Evolutionary conservation across 1,284 basidiomycete species (phyloP).

Genomic region (Ustilago tritici): DNA sequence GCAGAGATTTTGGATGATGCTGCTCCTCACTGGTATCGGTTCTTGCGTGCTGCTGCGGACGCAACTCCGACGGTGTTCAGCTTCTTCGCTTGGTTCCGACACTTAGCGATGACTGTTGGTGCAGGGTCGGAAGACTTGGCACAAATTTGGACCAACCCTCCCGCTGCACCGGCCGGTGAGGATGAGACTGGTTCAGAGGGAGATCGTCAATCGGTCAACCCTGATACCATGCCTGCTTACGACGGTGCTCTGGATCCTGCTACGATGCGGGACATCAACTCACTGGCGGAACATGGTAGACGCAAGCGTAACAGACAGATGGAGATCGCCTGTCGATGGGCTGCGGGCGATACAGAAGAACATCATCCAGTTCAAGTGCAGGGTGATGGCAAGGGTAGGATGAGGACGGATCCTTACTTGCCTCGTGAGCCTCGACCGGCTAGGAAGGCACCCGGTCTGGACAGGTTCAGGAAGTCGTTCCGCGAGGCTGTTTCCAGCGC

Average conservation of each 20-base stretch:
- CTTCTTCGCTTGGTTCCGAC: conserved; percentile 66
- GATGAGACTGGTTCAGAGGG: conserved; percentile 29
- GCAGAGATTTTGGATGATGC: conserved; percentile 64
- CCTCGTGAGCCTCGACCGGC: conserved; percentile 57
- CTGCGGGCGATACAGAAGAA: conserved; percentile 64
- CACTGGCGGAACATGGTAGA: conserved; percentile 51
- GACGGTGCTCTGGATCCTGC: conserved; percentile 38
- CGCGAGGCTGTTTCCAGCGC: conserved; percentile 59
- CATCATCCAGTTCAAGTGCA: conserved; percentile 61
- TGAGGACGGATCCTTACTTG: conserved; percentile 57
- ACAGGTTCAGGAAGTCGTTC: conserved; percentile 58
- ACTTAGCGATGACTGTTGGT: conserved; percentile 60
- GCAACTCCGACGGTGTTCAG: conserved; percentile 56
- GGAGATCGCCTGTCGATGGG: conserved; percentile 66
- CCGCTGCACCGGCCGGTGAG: conserved; percentile 16
- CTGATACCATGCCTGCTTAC: conserved; percentile 17
- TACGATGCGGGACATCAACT: conserved; percentile 57
- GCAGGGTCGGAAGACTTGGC: conserved; percentile 59
- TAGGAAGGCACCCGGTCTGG: conserved; percentile 44
- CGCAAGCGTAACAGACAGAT: conserved; percentile 62
- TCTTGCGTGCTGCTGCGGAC: conserved; percentile 51
- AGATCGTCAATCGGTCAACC: conserved; percentile 37
- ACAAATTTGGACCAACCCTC: conserved; percentile 56
- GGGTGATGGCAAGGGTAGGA: conserved; percentile 60
- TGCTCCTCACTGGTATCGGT: conserved; percentile 55